Evolutionary conservation across 2,329 filamentous ascomycete species (phyloP), one percentile per base, ranked within the genome.

Genomic region (Apiospora phragmitis): DNA sequence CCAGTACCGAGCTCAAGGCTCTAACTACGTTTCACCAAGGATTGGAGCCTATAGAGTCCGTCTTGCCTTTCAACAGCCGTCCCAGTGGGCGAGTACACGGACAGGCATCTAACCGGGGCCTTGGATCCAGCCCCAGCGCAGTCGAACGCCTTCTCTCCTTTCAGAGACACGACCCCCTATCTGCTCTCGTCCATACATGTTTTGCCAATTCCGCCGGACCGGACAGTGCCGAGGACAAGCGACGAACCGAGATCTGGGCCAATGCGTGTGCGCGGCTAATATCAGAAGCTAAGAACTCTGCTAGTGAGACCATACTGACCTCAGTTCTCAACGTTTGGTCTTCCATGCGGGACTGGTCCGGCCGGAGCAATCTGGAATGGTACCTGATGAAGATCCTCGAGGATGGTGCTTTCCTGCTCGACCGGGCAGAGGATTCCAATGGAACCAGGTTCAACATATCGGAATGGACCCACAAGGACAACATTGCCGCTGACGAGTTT

Each of bases 341-440:
- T 68, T 87, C 90, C 70, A 93, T 95, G 87, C 91, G 93, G 73
- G 92, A 95, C 80, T 98, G 95, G 95, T 93, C 94, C 51, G 94
- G 94, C 70, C 94, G 92, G 77, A 90, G 92, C 75, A 96, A 94
- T 74, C 91, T 99, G 86, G 95, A 98, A 82, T 93, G 94, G 82
- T 98, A 95, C 80, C 88, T 99, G 16, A 96, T 97, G 93, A 93
- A 96, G 79, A 94, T 97, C 72, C 88, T 99, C 42, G 94, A 97
- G 81, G 93, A 97, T 76, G 96, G 96, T 74, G 92, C 94, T 49
- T 98, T 98, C 79, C 86, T 98, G 70, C 86, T 98, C 75, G 94
- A 97, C 78, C 91, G 93, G 78, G 91, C 93, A 77, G 93, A 95
- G 80, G 92, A 94, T 78, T 92, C 94, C 76, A 88, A 92, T 73